phyloP scores from a whole-genome alignment of 208 protist genomes.

The Leishmania arabica region DNA sequence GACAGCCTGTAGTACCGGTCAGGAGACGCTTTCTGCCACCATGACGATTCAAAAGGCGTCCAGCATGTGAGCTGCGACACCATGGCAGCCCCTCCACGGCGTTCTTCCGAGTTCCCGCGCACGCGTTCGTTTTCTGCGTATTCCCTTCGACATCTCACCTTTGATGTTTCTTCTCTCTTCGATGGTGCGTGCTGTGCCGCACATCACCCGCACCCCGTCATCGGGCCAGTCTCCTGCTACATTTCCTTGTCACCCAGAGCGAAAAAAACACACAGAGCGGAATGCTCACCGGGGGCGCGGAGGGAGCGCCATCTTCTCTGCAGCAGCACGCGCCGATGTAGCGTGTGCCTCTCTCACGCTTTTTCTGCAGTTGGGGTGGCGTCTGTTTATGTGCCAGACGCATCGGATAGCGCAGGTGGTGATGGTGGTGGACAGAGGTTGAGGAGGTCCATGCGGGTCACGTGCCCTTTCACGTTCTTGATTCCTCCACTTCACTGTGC shows the following conservation, averaged over 20 bases:
- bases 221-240: background rate
- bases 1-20: background rate
- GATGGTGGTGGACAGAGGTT: background rate
- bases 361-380: background rate
- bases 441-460: background rate
- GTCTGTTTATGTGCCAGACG: background rate
- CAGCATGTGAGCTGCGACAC: slow-evolving; percentile 3
- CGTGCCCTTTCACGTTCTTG: background rate
- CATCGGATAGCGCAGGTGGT: background rate
- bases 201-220: background rate
- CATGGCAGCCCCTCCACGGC: background rate
- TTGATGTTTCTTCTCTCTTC: background rate
- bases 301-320: background rate
- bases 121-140: background rate
- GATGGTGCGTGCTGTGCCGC: background rate
- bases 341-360: background rate
- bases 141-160: background rate
- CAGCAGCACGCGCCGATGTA: background rate
- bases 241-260: background rate
- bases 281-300: background rate
- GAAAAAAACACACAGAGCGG: background rate
- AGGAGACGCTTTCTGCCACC: background rate
- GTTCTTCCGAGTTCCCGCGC: background rate
- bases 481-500: background rate
- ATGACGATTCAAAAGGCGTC: slow-evolving; percentile 7